Base-by-base conservation (phyloP, 2,329 filamentous ascomycete species). In the Orbilia oligospora region DNA sequence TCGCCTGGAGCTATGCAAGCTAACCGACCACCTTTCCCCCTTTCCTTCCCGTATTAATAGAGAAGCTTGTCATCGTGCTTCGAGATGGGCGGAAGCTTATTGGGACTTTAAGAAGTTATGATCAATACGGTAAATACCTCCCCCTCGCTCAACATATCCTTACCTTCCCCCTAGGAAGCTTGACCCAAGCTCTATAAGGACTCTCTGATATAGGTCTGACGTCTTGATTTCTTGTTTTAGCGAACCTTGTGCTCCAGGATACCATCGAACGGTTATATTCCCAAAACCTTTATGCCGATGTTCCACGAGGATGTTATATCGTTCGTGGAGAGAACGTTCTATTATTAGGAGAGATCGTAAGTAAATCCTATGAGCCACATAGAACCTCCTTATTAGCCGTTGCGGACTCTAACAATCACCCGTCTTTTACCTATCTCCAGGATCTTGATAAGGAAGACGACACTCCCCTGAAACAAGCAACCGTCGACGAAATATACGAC, bases 281-380 rank as follows among this genome's bases (percentile, higher is more conserved):
- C 16, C 83, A 89, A 84, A 85, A 89, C 69, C 83, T 97, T 65
- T 98, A 93, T 84, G 93, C 93, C 78, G 96, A 99, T 84, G 89
- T 97, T 77, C 88, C 90, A 10, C 90, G 93, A 73, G 96, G 96
- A 63, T 90, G 97, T 80, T 98, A 96, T 86, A 89, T 98, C 41
- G 93, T 99, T 55, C 89, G 96, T 76, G 96, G 96, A 81, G 96
- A 99, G 86, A 99, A 99, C 84, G 96, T 99, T n/a, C 88, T 97
- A 65, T 87, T 99, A 53, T 88, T 98, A 18, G 96, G 96, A 44
- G 97, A 98, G 85, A 97, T 99, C 82, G 82, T 83, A 81, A 38
- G 80, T 70, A 30, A 36, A 22, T 33, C 16, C 51, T 44, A 24
- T 44, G 24, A 22, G n/a, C 51, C 38, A 18, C 41, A 18, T 64